Evolutionary conservation across 2,329 filamentous ascomycete genomes (phyloP).

Genomic region (Phialophora chinensis): DNA sequence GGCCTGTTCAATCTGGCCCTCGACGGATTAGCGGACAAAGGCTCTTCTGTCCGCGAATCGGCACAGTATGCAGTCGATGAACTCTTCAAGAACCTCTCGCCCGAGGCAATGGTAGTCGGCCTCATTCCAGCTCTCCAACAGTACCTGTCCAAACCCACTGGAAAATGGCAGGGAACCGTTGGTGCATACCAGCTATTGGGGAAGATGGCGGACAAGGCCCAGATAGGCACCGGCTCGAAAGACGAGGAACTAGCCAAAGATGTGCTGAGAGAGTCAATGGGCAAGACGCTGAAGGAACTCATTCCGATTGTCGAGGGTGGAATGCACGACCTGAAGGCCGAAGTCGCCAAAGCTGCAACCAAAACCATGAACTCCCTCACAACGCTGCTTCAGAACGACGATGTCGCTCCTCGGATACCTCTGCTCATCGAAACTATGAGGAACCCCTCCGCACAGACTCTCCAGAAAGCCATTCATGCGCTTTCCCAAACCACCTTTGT

Average conservation of each 20-base stretch:
- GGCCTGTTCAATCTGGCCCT: constrained; percentile 74
- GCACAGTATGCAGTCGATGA: constrained; percentile 94
- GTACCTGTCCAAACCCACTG: constrained; percentile 82
- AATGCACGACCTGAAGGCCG: constrained; percentile 95
- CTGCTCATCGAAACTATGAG: constrained; percentile 95
- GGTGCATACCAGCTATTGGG: constrained; percentile 84
- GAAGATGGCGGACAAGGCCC: constrained; percentile 92
- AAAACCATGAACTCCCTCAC: constrained; percentile 92
- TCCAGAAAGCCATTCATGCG: constrained; percentile 95
- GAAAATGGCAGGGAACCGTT: constrained; percentile 97
- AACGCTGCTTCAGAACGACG: constrained; percentile 91
- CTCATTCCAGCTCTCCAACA: constrained; percentile 75
- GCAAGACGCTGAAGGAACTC: constrained; percentile 79
- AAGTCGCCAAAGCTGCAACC: constrained; percentile 82
- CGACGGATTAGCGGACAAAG: constrained; percentile 89
- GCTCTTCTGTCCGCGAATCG: constrained; percentile 82
- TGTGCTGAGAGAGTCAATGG: constrained; percentile 86
- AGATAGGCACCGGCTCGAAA: constrained; percentile 80
- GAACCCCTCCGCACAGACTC: constrained; percentile 82
- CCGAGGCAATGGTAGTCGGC: constrained; percentile 82
- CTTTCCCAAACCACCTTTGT: constrained; percentile 99
- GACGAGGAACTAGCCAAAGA: constrained; percentile 90
- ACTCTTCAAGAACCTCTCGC: constrained; percentile 76
- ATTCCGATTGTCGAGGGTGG: constrained; percentile 90
- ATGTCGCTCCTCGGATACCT: constrained; percentile 89